These are phyloP conservation scores for Clausena lansium DNA, from an alignment of 345 rosid species.

Conservation along the genomic window DNA sequence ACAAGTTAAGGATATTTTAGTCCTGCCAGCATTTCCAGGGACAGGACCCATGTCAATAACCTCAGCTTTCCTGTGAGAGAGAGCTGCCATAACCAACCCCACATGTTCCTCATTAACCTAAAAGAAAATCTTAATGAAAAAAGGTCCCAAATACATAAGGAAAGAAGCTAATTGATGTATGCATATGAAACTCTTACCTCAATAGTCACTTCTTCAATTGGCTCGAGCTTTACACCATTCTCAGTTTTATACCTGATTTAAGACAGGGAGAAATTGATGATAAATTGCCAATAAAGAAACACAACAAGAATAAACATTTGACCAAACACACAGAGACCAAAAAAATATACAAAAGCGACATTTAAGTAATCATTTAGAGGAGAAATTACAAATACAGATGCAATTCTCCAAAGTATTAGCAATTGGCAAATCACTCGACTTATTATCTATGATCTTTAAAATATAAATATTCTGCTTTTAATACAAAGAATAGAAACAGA, in stretches of 20 bases:
- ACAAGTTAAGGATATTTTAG: slow-evolving; percentile 81
- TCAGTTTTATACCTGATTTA: slow-evolving; percentile 79
- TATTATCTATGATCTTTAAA: not conserved
- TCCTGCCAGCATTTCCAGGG: slow-evolving; percentile 83
- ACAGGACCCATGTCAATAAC: slow-evolving; percentile 94
- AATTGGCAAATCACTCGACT: not conserved
- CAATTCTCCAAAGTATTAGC: not conserved
- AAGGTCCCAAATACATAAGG: slow-evolving; percentile 12
- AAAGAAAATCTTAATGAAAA: slow-evolving; percentile 7
- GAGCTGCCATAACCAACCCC: slow-evolving; percentile 90
- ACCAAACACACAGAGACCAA: not conserved
- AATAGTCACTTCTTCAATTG: slow-evolving; percentile 91
- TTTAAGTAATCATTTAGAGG: not conserved
- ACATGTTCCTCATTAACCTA: slow-evolving; percentile 92
- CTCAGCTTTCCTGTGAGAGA: slow-evolving; percentile 88
- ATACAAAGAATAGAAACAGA: not conserved
- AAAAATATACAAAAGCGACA: not conserved
- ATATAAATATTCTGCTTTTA: not conserved
- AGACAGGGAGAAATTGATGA: slow-evolving; percentile 7
- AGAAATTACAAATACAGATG: not conserved
- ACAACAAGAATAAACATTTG: not conserved
- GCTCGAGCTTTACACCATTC: slow-evolving; percentile 70
- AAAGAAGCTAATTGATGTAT: not conserved
- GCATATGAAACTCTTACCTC: slow-evolving; percentile 45
- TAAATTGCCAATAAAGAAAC: not conserved